Base-by-base conservation (phyloP, 495 filamentous ascomycete species). In the Bombardia bombarda region DNA sequence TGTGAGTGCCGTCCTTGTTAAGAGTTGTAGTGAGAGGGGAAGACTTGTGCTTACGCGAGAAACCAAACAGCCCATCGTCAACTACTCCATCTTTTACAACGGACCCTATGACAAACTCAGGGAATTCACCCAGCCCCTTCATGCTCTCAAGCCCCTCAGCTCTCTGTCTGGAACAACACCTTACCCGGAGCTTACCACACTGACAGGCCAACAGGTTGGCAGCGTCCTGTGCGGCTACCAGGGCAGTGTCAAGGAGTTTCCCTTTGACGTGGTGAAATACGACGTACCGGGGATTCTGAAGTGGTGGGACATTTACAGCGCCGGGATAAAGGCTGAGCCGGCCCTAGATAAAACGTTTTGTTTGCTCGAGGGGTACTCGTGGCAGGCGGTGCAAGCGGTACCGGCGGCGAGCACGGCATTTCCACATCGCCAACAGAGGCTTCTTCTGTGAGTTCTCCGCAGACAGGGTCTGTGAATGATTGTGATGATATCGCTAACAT, bases 351-450 rank as follows among this genome's bases (percentile, higher is more conserved):
- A n/a, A n/a, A n/a, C 71, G 4, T 49, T 70, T 24, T 63, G 72
- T 47, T 61, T 75, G 46, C 70, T 78, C 18, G 78, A 79, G 49
- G 70, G 67, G 3, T 78, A 78, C 53, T 61, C 72, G 4, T 34
- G 51, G 3, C 45, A 66, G 12, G 74, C 60, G 0, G 70, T 80
- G 0, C 57, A 70, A 19, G 55, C 54, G 0, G 51, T 77, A 0
- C 45, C 55, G 2, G 35, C 31, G 21, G 52, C 58, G 7, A 56
- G 59, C 2, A 72, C 63, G 20, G 73, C 74, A 0, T 75, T 67
- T 41, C 60, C 73, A 4, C 54, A 41, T 21, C 66, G 75, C 0
- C 32, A 40, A 4, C 46, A 61, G 10, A 72, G 66, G 24, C 34
- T 78, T 0, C 59, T 77, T 14, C 18, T 48, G 52, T 55, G 16